A percentile compares a stretch with the other conserved stretches of the same genome.
Evolutionary conservation across 805 yeast species (phyloP).

Genomic region (Yueomyces sinensis): DNA sequence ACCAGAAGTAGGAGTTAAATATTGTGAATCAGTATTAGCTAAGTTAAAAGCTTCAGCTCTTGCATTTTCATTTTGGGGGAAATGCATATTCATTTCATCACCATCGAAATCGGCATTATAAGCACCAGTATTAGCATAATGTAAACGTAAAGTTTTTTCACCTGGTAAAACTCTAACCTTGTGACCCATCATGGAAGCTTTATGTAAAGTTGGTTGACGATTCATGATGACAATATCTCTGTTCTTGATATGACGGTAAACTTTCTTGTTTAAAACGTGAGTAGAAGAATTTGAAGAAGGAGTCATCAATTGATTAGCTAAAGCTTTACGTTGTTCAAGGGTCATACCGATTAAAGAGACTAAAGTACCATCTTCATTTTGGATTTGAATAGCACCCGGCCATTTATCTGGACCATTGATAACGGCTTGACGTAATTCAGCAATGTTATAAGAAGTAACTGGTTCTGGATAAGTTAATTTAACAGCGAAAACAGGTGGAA

Average conservation of each 20-base stretch:
- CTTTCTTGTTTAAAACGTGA: constrained; percentile 74
- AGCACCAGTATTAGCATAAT: constrained; percentile 98
- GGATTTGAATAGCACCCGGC: constrained; percentile 98
- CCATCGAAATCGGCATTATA: constrained; percentile 99
- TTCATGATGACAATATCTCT: constrained; percentile 95
- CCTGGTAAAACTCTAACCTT: constrained; percentile 94
- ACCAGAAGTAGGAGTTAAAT: constrained; percentile 96
- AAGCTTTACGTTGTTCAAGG: constrained; percentile 82
- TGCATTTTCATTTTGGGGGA: constrained; percentile 96
- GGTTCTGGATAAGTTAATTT: constrained; percentile 97
- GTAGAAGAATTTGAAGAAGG: constrained; percentile 53
- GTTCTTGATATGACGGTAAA: constrained; percentile 85
- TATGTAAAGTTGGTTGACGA: constrained; percentile 97
- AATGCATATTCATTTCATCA: constrained; percentile 99
- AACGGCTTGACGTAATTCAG: constrained; percentile 86
- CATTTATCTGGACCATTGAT: constrained; percentile 95
- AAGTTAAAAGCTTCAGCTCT: constrained; percentile 89
- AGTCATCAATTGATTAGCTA: constrained; percentile 88
- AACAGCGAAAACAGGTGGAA: constrained; percentile 95
- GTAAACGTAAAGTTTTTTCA: constrained; percentile 90
- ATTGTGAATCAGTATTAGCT: constrained; percentile 96
- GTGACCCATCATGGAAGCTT: constrained; percentile 99
- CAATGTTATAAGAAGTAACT: constrained; percentile 81
- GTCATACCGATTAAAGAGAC: constrained; percentile 81
- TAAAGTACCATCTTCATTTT: constrained; percentile 85